Percentiles rank a stretch among this genome's conserved stretches.
These are phyloP conservation scores for Phytophthora capsici DNA, from an alignment of 352 stramenopile species.

Conservation along the genomic window DNA sequence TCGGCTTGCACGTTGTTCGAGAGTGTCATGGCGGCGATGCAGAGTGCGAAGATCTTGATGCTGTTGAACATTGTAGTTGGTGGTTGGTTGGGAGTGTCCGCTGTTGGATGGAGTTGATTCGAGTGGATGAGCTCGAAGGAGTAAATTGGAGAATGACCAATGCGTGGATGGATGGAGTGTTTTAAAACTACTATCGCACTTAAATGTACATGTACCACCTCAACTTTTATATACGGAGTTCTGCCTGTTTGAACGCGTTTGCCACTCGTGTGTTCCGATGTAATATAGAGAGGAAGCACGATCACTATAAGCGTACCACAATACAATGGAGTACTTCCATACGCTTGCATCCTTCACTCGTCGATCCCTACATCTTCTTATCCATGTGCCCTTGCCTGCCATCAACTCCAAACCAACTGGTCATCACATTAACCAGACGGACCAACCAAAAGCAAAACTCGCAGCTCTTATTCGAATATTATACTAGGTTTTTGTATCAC, in stretches of 20 bases:
- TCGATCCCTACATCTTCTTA: slow-evolving; percentile 4
- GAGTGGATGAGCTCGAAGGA: background rate
- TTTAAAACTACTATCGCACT: no score
- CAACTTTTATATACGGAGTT: no score
- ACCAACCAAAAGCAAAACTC: no score
- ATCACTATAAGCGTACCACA: background rate
- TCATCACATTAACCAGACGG: background rate
- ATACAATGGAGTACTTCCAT: background rate
- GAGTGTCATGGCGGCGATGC: background rate
- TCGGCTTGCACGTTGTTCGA: background rate
- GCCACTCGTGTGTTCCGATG: no score
- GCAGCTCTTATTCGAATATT: background rate
- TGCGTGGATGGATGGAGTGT: no score
- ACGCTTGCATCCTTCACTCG: background rate
- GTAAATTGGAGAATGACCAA: slow-evolving; percentile 2
- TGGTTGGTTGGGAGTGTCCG: background rate
- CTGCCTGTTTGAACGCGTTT: no score
- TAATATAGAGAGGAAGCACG: background rate
- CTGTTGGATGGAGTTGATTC: background rate
- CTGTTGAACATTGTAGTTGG: slow-evolving; percentile 1
- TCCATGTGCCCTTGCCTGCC: background rate
- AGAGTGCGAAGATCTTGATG: background rate
- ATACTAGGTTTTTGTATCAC: background rate
- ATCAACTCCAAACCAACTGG: slow-evolving; percentile 2
- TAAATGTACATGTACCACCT: no score